A percentile compares a stretch with the other conserved stretches of the same genome.
phyloP scores from a whole-genome alignment of 164 flowering plant species.

The Nelumbo lutea region DNA sequence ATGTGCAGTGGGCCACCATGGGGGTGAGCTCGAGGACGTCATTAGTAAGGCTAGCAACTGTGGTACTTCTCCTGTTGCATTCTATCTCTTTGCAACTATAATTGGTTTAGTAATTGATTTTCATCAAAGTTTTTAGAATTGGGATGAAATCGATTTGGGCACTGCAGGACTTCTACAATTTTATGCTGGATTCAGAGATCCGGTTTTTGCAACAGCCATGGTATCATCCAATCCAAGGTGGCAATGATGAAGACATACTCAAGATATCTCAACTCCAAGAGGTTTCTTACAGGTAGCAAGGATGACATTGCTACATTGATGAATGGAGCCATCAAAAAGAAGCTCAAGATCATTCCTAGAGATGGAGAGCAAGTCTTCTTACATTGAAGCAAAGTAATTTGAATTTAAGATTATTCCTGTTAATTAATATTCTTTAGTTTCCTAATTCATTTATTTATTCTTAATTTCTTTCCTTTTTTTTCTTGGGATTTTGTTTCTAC shows the following conservation, averaged over 20 bases:
- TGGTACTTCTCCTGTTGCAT: slow-evolving; percentile 38
- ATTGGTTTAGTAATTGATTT: too few species aligned
- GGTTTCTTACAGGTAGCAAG: slow-evolving; percentile 26
- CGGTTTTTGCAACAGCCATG: slow-evolving; percentile 27
- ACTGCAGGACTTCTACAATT: slow-evolving; percentile 83
- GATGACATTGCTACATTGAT: slow-evolving; percentile 45
- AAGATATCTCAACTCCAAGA: slow-evolving; percentile 44
- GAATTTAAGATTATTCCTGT: neutral
- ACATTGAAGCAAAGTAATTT: too few species aligned
- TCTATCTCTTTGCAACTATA: too few species aligned
- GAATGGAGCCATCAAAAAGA: slow-evolving; percentile 59
- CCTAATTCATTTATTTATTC: neutral
- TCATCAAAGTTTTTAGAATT: neutral
- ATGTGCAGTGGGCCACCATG: slow-evolving; percentile 35
- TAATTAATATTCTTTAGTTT: neutral
- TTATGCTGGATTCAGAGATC: slow-evolving; percentile 52
- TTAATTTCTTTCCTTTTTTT: too few species aligned
- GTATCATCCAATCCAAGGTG: slow-evolving; percentile 10
- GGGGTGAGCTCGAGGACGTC: slow-evolving; percentile 47
- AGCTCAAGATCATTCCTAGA: slow-evolving; percentile 66
- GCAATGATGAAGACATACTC: slow-evolving; percentile 39
- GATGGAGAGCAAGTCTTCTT: slow-evolving; percentile 40
- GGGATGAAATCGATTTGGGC: neutral
- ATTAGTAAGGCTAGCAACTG: slow-evolving; percentile 43
- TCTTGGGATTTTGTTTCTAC: too few species aligned